Conservation (phyloP, 257 asterid genomes). For the Solanum chiquidenum region DNA sequence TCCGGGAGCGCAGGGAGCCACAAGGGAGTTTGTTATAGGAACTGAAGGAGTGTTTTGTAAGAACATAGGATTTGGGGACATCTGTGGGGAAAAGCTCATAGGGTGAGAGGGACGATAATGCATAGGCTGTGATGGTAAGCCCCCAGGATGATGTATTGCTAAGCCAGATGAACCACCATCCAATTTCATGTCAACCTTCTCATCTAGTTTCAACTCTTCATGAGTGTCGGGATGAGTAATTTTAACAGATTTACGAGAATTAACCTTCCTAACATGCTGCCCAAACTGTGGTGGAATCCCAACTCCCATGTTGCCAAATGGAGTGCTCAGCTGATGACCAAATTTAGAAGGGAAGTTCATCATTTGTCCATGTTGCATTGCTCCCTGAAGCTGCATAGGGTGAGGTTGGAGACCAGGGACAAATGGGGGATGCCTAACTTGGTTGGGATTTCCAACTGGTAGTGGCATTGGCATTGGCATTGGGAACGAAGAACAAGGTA, state of each 20-base stretch:
- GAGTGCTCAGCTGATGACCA: constrained; percentile 4
- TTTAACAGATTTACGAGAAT: constrained; percentile 11
- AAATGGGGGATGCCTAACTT: constrained; percentile 1
- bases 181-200: neutral
- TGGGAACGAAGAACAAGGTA: constrained; percentile 1
- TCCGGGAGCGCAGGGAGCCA: neutral
- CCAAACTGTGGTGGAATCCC: constrained; percentile 2
- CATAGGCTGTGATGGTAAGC: constrained; percentile 5
- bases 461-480: constrained; percentile 10
- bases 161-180: constrained; percentile 3
- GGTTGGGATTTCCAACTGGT: constrained; percentile 3
- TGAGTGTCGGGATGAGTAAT: constrained; percentile 26
- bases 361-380: constrained; percentile 11
- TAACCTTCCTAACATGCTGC: neutral
- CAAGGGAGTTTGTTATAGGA: neutral
- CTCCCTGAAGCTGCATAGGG: constrained; percentile 3
- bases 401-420: constrained; percentile 9
- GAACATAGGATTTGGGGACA: neutral
- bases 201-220: constrained; percentile 19
- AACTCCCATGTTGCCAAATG: constrained; percentile 7
- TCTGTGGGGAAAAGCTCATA: constrained; percentile 4
- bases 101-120: constrained; percentile 1
- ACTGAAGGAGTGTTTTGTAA: constrained; percentile 1
- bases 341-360: neutral
- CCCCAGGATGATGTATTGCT: constrained; percentile 5